Conservation (phyloP, 495 filamentous ascomycete genomes). For the Cercophora sp. region DNA sequence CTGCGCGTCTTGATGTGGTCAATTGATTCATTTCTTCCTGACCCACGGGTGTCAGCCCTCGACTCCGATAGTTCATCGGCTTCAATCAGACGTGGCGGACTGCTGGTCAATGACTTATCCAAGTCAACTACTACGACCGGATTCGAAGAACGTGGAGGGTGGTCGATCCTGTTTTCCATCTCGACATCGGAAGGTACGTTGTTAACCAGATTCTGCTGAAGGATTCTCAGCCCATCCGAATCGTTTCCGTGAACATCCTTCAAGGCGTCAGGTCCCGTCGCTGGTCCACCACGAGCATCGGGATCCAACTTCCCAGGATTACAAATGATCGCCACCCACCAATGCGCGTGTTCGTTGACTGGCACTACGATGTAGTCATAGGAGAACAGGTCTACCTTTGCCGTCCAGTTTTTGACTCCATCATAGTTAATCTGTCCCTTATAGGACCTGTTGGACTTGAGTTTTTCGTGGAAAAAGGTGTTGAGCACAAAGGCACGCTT, state of each 20-base stretch:
- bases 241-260: too few species aligned
- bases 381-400: constrained; percentile 76
- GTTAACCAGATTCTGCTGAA: neutral
- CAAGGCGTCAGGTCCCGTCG: neutral
- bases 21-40: too few species aligned
- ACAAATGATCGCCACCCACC: constrained; percentile 96
- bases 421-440: constrained; percentile 65
- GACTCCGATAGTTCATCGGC: constrained; percentile 11
- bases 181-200: constrained; percentile 13
- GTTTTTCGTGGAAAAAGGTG: constrained; percentile 80
- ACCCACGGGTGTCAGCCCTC: too few species aligned
- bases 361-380: constrained; percentile 90
- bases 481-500: constrained; percentile 81
- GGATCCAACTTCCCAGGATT: constrained; percentile 62
- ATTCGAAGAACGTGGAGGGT: neutral
- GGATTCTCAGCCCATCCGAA: too few species aligned
- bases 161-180: constrained; percentile 10
- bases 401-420: constrained; percentile 83
- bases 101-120: too few species aligned
- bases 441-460: constrained; percentile 50
- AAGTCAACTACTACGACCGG: too few species aligned
- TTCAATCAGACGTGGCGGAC: constrained; percentile 12
- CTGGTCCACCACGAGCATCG: neutral
- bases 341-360: constrained; percentile 81
- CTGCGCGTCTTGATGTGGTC: constrained; percentile 13